Evolutionary conservation across 345 rosid species (phyloP), one percentile per base, ranked within the genome.

Genomic region (Acer saccharum): DNA sequence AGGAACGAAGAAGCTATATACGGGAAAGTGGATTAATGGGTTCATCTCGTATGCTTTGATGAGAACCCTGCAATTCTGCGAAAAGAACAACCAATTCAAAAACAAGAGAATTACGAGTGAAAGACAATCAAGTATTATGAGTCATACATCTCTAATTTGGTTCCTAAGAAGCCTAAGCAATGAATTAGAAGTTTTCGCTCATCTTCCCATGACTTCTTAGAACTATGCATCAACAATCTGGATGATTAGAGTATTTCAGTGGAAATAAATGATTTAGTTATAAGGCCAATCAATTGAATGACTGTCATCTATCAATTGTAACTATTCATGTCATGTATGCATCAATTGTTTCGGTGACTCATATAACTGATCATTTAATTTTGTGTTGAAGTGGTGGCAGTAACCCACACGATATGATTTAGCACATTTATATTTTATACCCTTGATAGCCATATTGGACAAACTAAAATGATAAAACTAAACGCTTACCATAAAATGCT

Each of bases 21-120:
- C 92, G 2, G 94, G 97, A 83, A 91, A 95, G 84, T 93, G 91
- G 73, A 89, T 60, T 44, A 91, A 65, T 0, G 88, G 92, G 55
- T 94, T 94, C 97, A 96, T 94, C 88, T 94, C 97, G 63, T 90
- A 96, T 25, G 97, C 99, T 84, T 88, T 90, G 80, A 85, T 82
- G 29, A 94, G 81, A 76, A 79, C 86, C 80, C 91, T 85, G 86
- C 98, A 94, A 70, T 80, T 90, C 99, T 94, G 93, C 46, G n/a
- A 71, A 20, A 60, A 73, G 60, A 3, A 62, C 41, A 70, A 80
- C 57, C 11, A 16, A 68, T 65, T 75, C 13, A 76, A 39, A 39
- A 62, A 17, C 54, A 10, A 68, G 10, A 79, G 10, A 10, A 11
- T 35, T 21, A 60, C 18, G n/a, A 20, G 64, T 6, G 21, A 23